Conservation (phyloP, 2,329 filamentous ascomycete genomes). For the Arthrinium phaeospermum region DNA sequence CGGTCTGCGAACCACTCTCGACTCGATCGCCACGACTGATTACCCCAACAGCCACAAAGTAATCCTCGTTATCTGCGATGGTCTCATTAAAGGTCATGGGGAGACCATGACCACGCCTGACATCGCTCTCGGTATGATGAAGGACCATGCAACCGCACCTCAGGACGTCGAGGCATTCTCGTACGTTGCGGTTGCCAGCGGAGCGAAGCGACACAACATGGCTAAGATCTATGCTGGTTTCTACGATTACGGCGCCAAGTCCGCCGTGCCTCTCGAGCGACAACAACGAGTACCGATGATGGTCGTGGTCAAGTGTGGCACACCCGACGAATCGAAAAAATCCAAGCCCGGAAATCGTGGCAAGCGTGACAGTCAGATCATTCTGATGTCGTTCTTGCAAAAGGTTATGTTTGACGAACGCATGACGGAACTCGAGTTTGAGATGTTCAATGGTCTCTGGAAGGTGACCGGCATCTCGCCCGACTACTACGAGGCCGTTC, state of each 20-base stretch:
- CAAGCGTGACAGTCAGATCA: constrained; percentile 98
- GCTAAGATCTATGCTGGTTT: constrained; percentile 98
- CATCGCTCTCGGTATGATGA: constrained; percentile 91
- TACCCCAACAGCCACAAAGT: constrained; percentile 99
- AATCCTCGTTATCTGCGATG: constrained; percentile 95
- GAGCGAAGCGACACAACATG: constrained; percentile 99
- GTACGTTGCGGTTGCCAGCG: constrained; percentile 94
- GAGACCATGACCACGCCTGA: constrained; percentile 88
- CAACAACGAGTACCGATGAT: constrained; percentile 99
- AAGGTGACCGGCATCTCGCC: constrained; percentile 98
- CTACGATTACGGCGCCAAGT: constrained; percentile 91
- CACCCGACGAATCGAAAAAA: constrained; percentile 79
- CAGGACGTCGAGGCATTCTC: constrained; percentile 90
- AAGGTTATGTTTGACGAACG: constrained; percentile 99
- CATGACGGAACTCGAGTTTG: constrained; percentile 98
- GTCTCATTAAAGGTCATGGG: constrained; percentile 95
- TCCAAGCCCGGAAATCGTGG: constrained; percentile 95
- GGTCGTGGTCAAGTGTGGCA: constrained; percentile 93
- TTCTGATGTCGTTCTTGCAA: constrained; percentile 98
- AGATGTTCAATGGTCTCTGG: constrained; percentile 99
- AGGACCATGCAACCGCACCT: constrained; percentile 79
- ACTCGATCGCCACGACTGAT: constrained; percentile 96
- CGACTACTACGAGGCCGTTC: constrained; percentile 95
- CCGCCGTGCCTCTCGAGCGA: constrained; percentile 79
- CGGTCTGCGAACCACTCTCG: constrained; percentile 89